phyloP scores from a whole-genome alignment of 2,329 filamentous ascomycete genomes.

The Epichloe gansuensis region DNA sequence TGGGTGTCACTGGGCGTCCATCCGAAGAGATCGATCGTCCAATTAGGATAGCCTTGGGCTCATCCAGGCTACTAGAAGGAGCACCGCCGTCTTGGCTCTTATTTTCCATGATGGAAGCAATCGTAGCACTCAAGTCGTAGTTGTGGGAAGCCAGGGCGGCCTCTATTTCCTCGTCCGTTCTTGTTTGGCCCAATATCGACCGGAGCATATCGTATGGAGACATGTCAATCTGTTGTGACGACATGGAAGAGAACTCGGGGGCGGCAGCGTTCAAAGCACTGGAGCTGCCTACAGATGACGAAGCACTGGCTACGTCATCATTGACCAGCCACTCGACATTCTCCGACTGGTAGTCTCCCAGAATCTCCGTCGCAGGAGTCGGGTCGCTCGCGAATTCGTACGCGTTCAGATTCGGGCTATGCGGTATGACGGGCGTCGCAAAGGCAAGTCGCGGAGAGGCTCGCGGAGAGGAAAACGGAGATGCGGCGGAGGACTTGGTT shows the following conservation, averaged over 20 bases:
- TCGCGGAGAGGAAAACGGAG: conserved; percentile 86
- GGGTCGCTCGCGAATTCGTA: conserved; percentile 86
- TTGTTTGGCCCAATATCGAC: conserved; percentile 80
- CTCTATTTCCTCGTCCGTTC: conserved; percentile 89
- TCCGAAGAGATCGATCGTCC: conserved; percentile 81
- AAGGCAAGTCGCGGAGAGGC: conserved; percentile 86
- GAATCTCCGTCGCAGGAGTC: conserved; percentile 70
- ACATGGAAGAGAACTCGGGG: conserved; percentile 57
- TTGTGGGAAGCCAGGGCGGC: conserved; percentile 77
- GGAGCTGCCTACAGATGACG: conserved; percentile 57
- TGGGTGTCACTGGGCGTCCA: conserved; percentile 64
- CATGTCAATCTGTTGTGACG: conserved; percentile 71
- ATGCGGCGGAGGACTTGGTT: conserved; percentile 66
- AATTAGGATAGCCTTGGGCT: conserved; percentile 60
- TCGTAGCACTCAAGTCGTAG: conserved; percentile 87
- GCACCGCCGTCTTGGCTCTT: conserved; percentile 33
- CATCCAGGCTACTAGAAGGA: conserved; percentile 29
- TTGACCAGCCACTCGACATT: conserved; percentile 97
- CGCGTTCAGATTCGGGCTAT: conserved; percentile 86
- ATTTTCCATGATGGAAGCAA: conserved; percentile 75
- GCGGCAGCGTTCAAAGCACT: conserved; percentile 68
- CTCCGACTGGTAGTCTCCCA: conserved; percentile 83
- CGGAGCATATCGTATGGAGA: conserved; percentile 95
- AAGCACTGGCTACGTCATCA: conserved; percentile 68
- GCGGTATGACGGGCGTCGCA: conserved; percentile 79